Evolutionary conservation across 495 filamentous ascomycete species (phyloP), one percentile per base, ranked within the genome.

Genomic region (Xylaria intraflava): DNA sequence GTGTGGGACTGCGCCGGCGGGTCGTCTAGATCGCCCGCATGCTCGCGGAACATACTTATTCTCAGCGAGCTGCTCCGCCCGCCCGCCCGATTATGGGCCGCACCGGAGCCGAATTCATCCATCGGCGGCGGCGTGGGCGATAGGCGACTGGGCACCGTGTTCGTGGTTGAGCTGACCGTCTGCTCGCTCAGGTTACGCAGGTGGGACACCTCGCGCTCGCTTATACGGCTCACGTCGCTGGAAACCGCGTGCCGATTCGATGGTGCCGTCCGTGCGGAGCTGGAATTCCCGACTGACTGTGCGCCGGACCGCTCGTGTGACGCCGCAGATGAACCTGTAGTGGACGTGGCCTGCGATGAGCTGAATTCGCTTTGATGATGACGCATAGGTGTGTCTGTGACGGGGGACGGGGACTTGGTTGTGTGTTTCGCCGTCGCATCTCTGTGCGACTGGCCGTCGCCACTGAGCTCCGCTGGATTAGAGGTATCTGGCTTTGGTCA

Each of bases 101-200:
- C 26, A 1, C 31, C 30, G 0, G 46, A 51, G 2, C 58, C 55
- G 33, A 17, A 22, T 6, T 30, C 12, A 12, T 56, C 60, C 31
- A 36, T 42, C 7, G 36, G 35, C n/a, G 48, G 51, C 10, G 56
- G 36, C 12, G 59, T 49, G 12, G 49, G 54, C 30, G 50, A 36
- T 33, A 53, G 44, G 20, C 49, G 43, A 20, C 51, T 47, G 27
- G 55, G 50, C 6, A 22, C 49, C 5, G 59, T 55, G 31, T 30
- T 46, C 6, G 57, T 53, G 0, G 61, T 55, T 1, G 74, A 73
- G 53, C 59, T 68, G 19, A 77, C 69, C 22, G 68, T 75, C 3
- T 66, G 64, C 44, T 74, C 73, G 60, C 71, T 74, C 27, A 73
- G 68, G 20, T 74, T 70, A 0, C 76, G 61, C n/a, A 78, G 59